Conservation (phyloP, 2,329 filamentous ascomycete species). For the Phaeosphaeriaceae sp. region DNA sequence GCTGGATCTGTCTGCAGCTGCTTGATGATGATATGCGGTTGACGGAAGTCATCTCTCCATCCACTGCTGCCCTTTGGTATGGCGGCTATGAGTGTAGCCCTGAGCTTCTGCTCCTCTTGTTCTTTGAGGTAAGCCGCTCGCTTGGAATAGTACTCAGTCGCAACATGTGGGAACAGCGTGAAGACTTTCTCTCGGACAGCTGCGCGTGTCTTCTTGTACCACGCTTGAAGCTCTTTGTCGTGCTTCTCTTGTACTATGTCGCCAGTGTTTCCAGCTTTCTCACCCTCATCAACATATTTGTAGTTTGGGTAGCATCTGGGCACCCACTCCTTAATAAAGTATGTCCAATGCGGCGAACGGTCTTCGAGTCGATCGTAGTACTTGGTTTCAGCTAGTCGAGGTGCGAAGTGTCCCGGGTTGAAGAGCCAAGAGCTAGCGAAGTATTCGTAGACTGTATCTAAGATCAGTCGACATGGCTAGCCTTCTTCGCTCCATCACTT, state of each 20-base stretch:
- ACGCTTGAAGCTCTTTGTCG: conserved; percentile 13
- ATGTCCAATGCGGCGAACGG: conserved; percentile 21
- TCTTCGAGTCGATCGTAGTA: conserved; percentile 23
- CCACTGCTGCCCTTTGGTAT: conserved; percentile 25
- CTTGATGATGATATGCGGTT: conserved; percentile 16
- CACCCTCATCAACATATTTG: background rate
- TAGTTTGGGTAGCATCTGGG: conserved; percentile 24
- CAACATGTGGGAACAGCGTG: conserved; percentile 24
- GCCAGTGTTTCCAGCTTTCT: background rate
- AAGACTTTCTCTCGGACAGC: conserved; percentile 29
- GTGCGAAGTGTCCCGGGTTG: conserved; percentile 30
- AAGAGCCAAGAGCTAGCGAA: conserved; percentile 32
- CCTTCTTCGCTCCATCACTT: conserved; percentile 6
- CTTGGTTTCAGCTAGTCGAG: conserved; percentile 25
- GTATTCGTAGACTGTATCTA: conserved; percentile 28
- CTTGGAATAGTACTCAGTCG: conserved; percentile 28
- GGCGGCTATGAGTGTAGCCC: conserved; percentile 17
- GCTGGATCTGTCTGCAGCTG: background rate
- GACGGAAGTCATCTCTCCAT: conserved; percentile 16
- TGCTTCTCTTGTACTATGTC: background rate
- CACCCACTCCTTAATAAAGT: conserved; percentile 33
- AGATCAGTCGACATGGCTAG: background rate
- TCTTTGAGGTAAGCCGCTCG: conserved; percentile 17
- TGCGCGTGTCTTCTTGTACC: conserved; percentile 25
- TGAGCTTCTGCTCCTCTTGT: conserved; percentile 27